These are phyloP conservation scores for Colletotrichum sp. DNA, from an alignment of 2,329 filamentous ascomycete genomes.

Conservation along the genomic window DNA sequence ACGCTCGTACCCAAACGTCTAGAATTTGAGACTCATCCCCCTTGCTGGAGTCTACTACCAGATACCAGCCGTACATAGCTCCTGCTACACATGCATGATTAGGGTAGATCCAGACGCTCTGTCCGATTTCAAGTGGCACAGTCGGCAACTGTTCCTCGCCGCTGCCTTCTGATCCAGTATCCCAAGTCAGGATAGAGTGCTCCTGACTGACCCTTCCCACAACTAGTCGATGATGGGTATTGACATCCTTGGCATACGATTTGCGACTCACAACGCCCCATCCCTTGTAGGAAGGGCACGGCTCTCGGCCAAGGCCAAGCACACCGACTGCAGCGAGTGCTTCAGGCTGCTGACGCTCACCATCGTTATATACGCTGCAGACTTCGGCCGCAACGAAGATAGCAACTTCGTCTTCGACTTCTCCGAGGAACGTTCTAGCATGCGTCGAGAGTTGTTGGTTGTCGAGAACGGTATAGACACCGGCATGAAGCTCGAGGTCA, in stretches of 20 bases:
- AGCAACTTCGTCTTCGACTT: conserved; percentile 52
- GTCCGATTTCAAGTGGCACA: conserved; percentile 50
- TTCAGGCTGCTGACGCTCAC: conserved; percentile 43
- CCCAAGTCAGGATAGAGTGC: conserved; percentile 64
- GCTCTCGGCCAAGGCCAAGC: conserved; percentile 65
- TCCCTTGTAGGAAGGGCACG: conserved; percentile 63
- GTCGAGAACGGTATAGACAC: conserved; percentile 69
- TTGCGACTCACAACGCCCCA: conserved; percentile 62
- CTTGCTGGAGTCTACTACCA: conserved; percentile 46
- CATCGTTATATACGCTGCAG: conserved; percentile 59
- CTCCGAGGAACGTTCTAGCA: conserved; percentile 31
- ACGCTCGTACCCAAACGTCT: background rate
- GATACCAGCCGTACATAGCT: conserved; percentile 65
- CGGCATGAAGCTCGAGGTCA: conserved; percentile 65
- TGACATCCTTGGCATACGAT: background rate
- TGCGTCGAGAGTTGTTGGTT: conserved; percentile 69
- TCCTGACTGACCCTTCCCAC: conserved; percentile 69
- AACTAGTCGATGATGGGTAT: conserved; percentile 44
- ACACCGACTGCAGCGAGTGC: conserved; percentile 63
- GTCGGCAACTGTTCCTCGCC: background rate
- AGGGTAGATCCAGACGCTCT: conserved; percentile 51
- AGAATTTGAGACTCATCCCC: fast-evolving
- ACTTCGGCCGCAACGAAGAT: conserved; percentile 66
- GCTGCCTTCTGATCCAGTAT: conserved; percentile 33
- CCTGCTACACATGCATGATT: conserved; percentile 71